phyloP scores from a whole-genome alignment of 129 eudicot species.

The Pittosporum tobira region DNA sequence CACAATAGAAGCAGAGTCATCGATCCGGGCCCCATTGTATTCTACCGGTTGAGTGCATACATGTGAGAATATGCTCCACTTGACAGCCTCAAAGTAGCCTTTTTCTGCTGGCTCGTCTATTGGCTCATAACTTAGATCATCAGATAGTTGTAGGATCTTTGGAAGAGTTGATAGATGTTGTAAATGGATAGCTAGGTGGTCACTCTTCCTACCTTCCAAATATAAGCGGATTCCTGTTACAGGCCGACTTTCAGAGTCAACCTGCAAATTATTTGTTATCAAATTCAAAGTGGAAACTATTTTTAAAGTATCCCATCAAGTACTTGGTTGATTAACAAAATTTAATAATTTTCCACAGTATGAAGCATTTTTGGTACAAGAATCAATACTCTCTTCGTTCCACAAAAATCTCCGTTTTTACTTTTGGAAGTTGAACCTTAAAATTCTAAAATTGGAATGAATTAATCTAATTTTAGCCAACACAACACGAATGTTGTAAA shows the following conservation, averaged over 20 bases:
- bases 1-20: constrained; percentile 77
- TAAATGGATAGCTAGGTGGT: constrained; percentile 85
- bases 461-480: too few relatives aligned
- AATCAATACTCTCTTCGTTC: too few relatives aligned
- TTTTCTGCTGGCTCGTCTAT: constrained; percentile 41
- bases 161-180: constrained; percentile 89
- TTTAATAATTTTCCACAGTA: background rate
- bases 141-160: constrained; percentile 47
- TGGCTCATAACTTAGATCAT: constrained; percentile 48
- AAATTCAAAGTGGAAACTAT: background rate
- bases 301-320: background rate
- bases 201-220: constrained; percentile 83
- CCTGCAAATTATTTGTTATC: constrained; percentile 33
- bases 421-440: too few relatives aligned
- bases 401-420: too few relatives aligned
- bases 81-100: constrained; percentile 70
- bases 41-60: constrained; percentile 84
- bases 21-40: constrained; percentile 50
- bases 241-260: constrained; percentile 72
- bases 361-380: background rate
- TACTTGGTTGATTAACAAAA: background rate
- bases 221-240: constrained; percentile 88
- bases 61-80: constrained; percentile 94
- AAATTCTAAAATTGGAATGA: too few relatives aligned
- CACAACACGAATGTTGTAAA: too few relatives aligned